These are phyloP conservation scores for Blastobotrys robertii DNA, from an alignment of 805 yeast species.

Conservation along the genomic window DNA sequence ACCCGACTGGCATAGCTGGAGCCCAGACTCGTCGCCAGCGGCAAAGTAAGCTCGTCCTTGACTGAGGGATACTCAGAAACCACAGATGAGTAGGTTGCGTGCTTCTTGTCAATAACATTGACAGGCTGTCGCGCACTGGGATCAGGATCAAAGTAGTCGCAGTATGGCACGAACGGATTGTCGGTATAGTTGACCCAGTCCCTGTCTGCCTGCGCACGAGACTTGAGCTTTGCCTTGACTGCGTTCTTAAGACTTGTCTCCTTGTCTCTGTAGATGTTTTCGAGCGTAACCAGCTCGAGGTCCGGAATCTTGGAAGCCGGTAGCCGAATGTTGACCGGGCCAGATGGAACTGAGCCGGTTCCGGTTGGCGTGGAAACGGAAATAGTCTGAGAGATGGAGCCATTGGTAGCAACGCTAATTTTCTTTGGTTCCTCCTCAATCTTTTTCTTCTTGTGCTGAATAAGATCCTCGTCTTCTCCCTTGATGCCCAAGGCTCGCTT, in stretches of 20 bases:
- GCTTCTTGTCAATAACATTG: conserved; percentile 42
- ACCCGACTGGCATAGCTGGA: conserved; percentile 18
- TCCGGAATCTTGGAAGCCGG: conserved; percentile 93
- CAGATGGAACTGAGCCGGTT: conserved; percentile 8
- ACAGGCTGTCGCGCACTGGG: conserved; percentile 16
- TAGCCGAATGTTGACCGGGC: conserved; percentile 67
- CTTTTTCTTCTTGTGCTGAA: conserved; percentile 58
- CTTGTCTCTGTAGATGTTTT: conserved; percentile 61
- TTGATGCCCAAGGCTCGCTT: conserved; percentile 68
- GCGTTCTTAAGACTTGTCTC: conserved; percentile 69
- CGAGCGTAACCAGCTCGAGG: conserved; percentile 76
- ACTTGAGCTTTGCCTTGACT: conserved; percentile 74
- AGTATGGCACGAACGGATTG: conserved; percentile 73
- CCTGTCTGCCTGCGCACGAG: conserved; percentile 53
- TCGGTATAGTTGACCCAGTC: conserved; percentile 78
- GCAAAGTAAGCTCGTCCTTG: conserved; percentile 26
- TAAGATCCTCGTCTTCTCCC: conserved; percentile 77
- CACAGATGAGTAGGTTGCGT: conserved; percentile 73
- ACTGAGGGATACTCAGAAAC: conserved; percentile 35
- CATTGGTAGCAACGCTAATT: conserved; percentile 2
- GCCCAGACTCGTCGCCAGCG: conserved; percentile 21
- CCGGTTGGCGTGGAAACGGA: neutral
- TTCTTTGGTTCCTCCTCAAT: conserved; percentile 13
- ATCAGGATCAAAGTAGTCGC: conserved; percentile 53
- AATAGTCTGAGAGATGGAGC: conserved; percentile 3